phyloP scores from a whole-genome alignment of 345 rosid species.

The Acer negundo region DNA sequence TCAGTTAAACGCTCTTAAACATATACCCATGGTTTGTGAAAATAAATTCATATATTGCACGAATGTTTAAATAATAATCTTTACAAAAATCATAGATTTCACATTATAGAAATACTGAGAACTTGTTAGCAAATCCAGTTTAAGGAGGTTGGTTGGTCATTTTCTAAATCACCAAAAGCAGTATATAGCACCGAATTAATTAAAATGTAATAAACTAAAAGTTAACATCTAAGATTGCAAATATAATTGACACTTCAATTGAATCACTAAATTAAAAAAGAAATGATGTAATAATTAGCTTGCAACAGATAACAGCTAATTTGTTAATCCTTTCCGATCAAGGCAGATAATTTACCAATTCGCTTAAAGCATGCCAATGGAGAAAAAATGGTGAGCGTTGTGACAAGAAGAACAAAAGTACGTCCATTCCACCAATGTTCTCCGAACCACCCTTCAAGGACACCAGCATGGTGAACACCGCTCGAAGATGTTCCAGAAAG shows the following conservation, averaged over 20 bases:
- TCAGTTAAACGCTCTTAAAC: neutral
- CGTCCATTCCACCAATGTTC: constrained; percentile 79
- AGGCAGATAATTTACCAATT: constrained; percentile 54
- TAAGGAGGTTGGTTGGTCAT: neutral
- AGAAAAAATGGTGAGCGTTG: constrained; percentile 66
- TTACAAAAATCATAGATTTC: neutral
- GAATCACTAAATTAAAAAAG: constrained; percentile 2
- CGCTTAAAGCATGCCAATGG: constrained; percentile 82
- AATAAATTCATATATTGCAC: neutral
- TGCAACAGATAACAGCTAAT: neutral
- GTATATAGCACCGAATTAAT: neutral
- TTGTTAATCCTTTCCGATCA: constrained; percentile 8
- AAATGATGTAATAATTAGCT: neutral
- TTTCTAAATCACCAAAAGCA: neutral
- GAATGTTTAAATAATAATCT: neutral
- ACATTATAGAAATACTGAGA: neutral
- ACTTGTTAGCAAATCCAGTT: neutral
- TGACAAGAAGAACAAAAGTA: constrained; percentile 56
- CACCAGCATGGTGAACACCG: constrained; percentile 79
- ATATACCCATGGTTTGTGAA: neutral
- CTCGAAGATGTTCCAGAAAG: constrained; percentile 80
- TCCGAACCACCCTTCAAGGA: constrained; percentile 93
- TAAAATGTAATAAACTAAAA: neutral
- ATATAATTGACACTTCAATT: neutral
- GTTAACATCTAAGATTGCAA: neutral